Percentiles rank a stretch among this genome's conserved stretches.
Evolutionary conservation across 257 asterid species (phyloP).

Genomic region (Salvia splendens): DNA sequence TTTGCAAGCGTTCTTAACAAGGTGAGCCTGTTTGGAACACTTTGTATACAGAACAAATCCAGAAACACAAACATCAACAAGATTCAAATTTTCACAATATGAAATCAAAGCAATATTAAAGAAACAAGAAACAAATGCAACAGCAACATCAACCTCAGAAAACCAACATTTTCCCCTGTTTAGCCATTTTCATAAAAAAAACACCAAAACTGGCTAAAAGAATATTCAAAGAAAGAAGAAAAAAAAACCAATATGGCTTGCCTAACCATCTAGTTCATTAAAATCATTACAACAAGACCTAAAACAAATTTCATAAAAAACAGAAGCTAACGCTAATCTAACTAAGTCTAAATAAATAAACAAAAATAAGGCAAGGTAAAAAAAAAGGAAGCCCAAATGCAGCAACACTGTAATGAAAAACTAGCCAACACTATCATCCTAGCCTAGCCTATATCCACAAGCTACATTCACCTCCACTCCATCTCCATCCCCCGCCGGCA

Average conservation of each 20-base stretch:
- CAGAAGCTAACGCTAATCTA: slow-evolving; percentile 50
- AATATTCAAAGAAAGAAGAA: slow-evolving; percentile 38
- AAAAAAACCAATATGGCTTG: slow-evolving; percentile 34
- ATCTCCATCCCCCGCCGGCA: slow-evolving; percentile 43
- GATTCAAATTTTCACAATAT: too few relatives aligned
- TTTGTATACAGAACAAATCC: too few relatives aligned
- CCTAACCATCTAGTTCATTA: slow-evolving; percentile 48
- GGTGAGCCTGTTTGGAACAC: too few relatives aligned
- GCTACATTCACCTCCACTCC: slow-evolving; percentile 42
- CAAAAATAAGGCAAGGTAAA: neutral
- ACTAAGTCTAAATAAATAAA: slow-evolving; percentile 39
- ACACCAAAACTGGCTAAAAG: slow-evolving; percentile 41
- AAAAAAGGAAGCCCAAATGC: slow-evolving; percentile 4
- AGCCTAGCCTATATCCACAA: slow-evolving; percentile 65
- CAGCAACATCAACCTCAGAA: neutral
- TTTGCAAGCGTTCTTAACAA: too few relatives aligned
- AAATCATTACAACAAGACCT: slow-evolving; percentile 47
- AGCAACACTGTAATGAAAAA: slow-evolving; percentile 33
- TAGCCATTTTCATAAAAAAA: slow-evolving; percentile 27
- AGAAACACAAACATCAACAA: too few relatives aligned
- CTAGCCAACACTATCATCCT: slow-evolving; percentile 41
- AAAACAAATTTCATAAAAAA: slow-evolving; percentile 34
- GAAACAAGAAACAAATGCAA: neutral
- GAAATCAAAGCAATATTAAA: too few relatives aligned
- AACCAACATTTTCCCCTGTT: neutral